Conservation (phyloP, 208 protist species). For the Crithidia brevicula region DNA sequence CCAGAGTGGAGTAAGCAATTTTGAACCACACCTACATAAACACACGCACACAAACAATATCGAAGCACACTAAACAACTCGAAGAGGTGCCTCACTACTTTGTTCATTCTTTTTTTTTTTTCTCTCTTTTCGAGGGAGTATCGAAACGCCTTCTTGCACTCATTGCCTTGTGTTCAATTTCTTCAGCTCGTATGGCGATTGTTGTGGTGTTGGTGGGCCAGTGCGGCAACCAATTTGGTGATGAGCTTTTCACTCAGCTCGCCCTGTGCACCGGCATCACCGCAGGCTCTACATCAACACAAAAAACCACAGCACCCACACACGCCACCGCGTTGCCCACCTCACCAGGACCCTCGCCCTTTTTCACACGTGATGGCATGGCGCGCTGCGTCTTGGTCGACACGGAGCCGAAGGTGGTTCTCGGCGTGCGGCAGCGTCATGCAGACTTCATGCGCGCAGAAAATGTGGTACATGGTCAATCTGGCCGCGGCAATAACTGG, state of each 20-base stretch:
- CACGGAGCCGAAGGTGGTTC: conserved; percentile 90
- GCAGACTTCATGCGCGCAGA: conserved; percentile 53
- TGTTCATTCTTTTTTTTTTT: conserved; percentile 6
- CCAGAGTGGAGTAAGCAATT: too few species aligned
- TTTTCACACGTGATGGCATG: conserved; percentile 71
- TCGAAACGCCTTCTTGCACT: too few species aligned
- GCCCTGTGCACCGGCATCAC: conserved; percentile 29
- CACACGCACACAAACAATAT: too few species aligned
- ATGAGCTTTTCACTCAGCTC: conserved; percentile 82
- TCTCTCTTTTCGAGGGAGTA: neutral
- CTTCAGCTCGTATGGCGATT: conserved; percentile 52
- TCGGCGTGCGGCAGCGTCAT: conserved; percentile 59
- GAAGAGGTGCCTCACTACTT: too few species aligned
- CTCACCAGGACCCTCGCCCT: conserved; percentile 24
- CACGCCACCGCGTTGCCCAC: neutral
- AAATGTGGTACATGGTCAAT: conserved; percentile 83
- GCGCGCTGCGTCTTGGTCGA: conserved; percentile 87
- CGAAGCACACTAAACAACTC: too few species aligned
- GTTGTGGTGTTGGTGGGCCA: conserved; percentile 85
- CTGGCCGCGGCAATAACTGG: conserved; percentile 89
- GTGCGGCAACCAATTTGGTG: conserved; percentile 90
- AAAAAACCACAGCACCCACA: neutral
- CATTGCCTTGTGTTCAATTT: neutral
- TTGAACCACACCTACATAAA: too few species aligned
- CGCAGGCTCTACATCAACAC: neutral